phyloP scores from a whole-genome alignment of 805 yeast species.

The Alloascoidea hylecoeti region DNA sequence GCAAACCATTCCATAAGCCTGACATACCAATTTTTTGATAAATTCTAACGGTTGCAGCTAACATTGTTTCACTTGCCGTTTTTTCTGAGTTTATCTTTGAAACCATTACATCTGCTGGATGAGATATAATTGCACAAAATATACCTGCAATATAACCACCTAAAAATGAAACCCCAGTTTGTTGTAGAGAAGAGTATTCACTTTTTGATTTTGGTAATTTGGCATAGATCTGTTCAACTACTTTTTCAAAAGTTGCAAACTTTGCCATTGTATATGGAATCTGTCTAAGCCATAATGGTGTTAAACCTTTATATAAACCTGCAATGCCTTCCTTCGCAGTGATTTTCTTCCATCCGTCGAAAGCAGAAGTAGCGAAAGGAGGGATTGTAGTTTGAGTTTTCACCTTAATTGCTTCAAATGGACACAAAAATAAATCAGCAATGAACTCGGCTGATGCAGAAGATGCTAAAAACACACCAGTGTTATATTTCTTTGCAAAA shows the following conservation, averaged over 20 bases:
- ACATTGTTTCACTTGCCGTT: conserved; percentile 47
- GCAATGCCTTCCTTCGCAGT: conserved; percentile 54
- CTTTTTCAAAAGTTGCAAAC: conserved; percentile 87
- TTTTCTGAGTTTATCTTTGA: conserved; percentile 76
- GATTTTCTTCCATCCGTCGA: conserved; percentile 56
- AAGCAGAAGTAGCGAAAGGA: conserved; percentile 52
- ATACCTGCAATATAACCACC: conserved; percentile 98
- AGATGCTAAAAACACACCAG: conserved; percentile 66
- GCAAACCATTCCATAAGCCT: conserved; percentile 92
- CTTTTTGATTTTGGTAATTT: conserved; percentile 59
- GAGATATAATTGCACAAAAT: conserved; percentile 89
- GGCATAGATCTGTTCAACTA: conserved; percentile 68
- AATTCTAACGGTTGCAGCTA: conserved; percentile 57
- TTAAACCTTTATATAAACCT: conserved; percentile 77
- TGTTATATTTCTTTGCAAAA: conserved; percentile 45
- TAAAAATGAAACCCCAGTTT: conserved; percentile 87
- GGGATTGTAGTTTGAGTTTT: conserved; percentile 89
- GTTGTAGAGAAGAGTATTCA: conserved; percentile 59
- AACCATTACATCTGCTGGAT: conserved; percentile 99
- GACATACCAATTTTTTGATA: conserved; percentile 73
- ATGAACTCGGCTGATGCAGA: conserved; percentile 90
- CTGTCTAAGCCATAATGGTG: conserved; percentile 92
- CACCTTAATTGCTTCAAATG: conserved; percentile 91
- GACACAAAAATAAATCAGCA: conserved; percentile 85
- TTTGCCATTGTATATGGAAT: conserved; percentile 98